These are phyloP conservation scores for Novymonas esmeraldas DNA, from an alignment of 208 protist species.

Conservation along the genomic window DNA sequence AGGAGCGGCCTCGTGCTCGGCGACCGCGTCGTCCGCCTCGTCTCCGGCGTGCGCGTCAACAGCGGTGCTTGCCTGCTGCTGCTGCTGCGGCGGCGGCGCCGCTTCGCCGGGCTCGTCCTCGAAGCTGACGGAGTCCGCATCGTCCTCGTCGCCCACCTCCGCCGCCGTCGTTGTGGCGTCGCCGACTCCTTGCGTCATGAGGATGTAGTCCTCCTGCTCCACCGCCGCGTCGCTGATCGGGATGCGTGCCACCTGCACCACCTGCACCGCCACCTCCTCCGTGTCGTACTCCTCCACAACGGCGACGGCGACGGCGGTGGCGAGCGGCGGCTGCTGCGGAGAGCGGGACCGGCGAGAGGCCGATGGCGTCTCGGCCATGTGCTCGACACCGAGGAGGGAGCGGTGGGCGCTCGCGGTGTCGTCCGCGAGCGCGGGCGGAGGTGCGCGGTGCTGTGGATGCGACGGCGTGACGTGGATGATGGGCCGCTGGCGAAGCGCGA, in stretches of 20 bases:
- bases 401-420: background rate
- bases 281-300: background rate
- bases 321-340: slow-evolving; percentile 13
- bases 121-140: background rate
- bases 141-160: background rate
- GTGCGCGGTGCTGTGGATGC: slow-evolving; percentile 6
- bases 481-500: slow-evolving; percentile 12
- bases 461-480: background rate
- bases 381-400: slow-evolving; percentile 16
- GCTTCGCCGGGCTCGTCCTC: background rate
- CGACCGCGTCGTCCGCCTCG: background rate
- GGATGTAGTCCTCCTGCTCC: background rate
- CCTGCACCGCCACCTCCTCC: background rate
- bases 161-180: background rate
- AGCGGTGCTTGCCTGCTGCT: no score
- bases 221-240: background rate
- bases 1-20: background rate
- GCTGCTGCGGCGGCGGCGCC: no score
- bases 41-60: no score
- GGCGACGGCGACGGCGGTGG: background rate
- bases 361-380: slow-evolving; percentile 31
- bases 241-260: background rate
- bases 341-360: slow-evolving; percentile 56
- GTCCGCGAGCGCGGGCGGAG: slow-evolving; percentile 2
- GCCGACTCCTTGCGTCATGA: slow-evolving; percentile 4